Percentiles rank a stretch among this genome's conserved stretches.
phyloP scores from a whole-genome alignment of 2,329 filamentous ascomycete genomes.

The Stachybotrys elegans region DNA sequence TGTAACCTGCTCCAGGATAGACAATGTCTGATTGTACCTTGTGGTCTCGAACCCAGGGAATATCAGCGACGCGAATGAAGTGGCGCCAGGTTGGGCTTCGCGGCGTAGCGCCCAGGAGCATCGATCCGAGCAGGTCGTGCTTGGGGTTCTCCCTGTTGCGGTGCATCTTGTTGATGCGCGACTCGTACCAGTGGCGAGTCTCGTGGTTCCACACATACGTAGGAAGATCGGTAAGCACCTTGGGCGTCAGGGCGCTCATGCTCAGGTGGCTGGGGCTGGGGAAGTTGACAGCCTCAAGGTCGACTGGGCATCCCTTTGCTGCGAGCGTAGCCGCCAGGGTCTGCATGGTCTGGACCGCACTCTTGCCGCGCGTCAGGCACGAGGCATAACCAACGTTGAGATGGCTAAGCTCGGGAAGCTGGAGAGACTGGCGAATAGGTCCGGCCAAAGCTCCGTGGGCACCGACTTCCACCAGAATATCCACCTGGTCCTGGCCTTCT shows the following conservation, averaged over 20 bases:
- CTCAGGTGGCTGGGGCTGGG: too few relatives aligned
- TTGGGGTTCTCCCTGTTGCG: slow-evolving; percentile 12
- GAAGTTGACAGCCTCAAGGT: slow-evolving; percentile 22
- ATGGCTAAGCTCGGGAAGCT: slow-evolving; percentile 17
- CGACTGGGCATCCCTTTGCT: slow-evolving; percentile 21
- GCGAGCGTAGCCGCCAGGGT: slow-evolving; percentile 19
- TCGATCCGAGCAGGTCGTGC: slow-evolving; percentile 21
- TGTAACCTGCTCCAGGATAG: slow-evolving; percentile 29
- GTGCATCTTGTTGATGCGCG: slow-evolving; percentile 16
- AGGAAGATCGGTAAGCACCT: slow-evolving; percentile 14
- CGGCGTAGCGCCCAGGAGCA: slow-evolving; percentile 13
- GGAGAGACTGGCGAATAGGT: slow-evolving; percentile 15
- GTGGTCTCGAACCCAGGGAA: slow-evolving; percentile 30
- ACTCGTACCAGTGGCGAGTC: slow-evolving; percentile 19
- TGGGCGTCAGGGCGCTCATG: slow-evolving; percentile 10
- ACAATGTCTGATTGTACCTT: slow-evolving; percentile 21
- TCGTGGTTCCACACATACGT: slow-evolving; percentile 25
- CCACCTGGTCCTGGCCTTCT: slow-evolving; percentile 18
- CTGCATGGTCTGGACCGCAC: slow-evolving; percentile 19
- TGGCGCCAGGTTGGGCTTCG: slow-evolving; percentile 26
- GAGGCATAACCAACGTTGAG: slow-evolving; percentile 22
- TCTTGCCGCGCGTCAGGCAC: slow-evolving; percentile 17
- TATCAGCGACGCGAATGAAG: slow-evolving; percentile 21
- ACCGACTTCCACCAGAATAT: slow-evolving; percentile 20
- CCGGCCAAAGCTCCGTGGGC: slow-evolving; percentile 20